Percentiles rank a stretch among this genome's conserved stretches.
Evolutionary conservation across 345 rosid genomes (phyloP).

Genomic region (Durio zibethinus): DNA sequence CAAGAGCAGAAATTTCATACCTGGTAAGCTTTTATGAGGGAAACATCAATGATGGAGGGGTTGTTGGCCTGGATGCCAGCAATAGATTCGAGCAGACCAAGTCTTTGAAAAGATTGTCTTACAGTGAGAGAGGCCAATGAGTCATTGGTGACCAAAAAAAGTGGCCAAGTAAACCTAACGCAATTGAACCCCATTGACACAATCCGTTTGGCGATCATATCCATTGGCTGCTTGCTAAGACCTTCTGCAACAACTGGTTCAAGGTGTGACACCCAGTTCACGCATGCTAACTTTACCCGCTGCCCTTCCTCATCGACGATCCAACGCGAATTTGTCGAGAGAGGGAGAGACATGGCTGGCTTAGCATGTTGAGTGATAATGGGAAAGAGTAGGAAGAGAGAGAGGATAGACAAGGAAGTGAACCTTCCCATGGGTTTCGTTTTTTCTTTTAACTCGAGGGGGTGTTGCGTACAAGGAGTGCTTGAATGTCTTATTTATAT

Average conservation of each 20-base stretch:
- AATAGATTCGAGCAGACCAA: conserved; percentile 60
- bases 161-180: conserved; percentile 76
- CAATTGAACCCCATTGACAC: conserved; percentile 62
- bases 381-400: neutral
- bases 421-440: conserved; percentile 6
- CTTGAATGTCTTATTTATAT: neutral
- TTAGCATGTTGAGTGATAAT: conserved; percentile 40
- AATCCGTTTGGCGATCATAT: conserved; percentile 35
- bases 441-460: neutral
- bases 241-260: conserved; percentile 75
- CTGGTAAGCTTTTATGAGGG: conserved; percentile 79
- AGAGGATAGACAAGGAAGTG: neutral
- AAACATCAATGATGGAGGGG: conserved; percentile 71
- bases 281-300: conserved; percentile 38
- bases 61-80: conserved; percentile 70
- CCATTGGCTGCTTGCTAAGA: conserved; percentile 64
- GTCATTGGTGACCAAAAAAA: conserved; percentile 33
- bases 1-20: conserved; percentile 27
- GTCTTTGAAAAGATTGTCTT: conserved; percentile 50
- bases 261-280: conserved; percentile 73
- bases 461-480: neutral
- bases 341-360: conserved; percentile 9
- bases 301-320: conserved; percentile 29
- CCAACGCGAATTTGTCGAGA: conserved; percentile 16
- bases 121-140: conserved; percentile 60